phyloP scores from a whole-genome alignment of 2,329 filamentous ascomycete species.

The Ceratocystiopsis sp. region DNA sequence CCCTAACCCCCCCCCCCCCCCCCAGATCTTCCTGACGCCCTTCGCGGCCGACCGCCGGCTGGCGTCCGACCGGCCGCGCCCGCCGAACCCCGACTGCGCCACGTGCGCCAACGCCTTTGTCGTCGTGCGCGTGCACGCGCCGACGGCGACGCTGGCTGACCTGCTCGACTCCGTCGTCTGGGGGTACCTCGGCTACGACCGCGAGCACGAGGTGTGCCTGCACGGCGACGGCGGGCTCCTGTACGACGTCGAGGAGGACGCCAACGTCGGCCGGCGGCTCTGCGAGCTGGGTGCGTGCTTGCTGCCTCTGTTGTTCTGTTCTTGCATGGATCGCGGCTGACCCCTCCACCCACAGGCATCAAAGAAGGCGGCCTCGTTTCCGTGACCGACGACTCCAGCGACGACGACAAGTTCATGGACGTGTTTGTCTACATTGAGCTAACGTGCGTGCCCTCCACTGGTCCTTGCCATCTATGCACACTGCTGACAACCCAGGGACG shows the following conservation, averaged over 20 bases:
- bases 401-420: constrained; percentile 59
- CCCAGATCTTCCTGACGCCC: constrained; percentile 60
- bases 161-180: constrained; percentile 62
- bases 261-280: constrained; percentile 69
- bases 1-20: too few species aligned
- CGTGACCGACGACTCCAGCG: constrained; percentile 51
- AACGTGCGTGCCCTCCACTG: constrained; percentile 25
- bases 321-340: constrained; percentile 10
- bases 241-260: constrained; percentile 78
- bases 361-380: constrained; percentile 61
- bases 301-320: background rate
- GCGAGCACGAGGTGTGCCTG: constrained; percentile 55
- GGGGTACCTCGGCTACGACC: constrained; percentile 54
- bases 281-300: constrained; percentile 45
- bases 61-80: constrained; percentile 35
- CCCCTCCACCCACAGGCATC: constrained; percentile 32
- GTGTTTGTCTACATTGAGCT: constrained; percentile 55
- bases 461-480: background rate
- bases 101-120: constrained; percentile 64
- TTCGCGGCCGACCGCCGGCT: constrained; percentile 40
- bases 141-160: constrained; percentile 58
- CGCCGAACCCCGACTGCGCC: constrained; percentile 66
- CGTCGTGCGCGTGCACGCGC: constrained; percentile 49
- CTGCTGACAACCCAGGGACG: too few species aligned
- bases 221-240: constrained; percentile 60